Conservation (phyloP, 495 filamentous ascomycete species). For the Penicillium paxilli region DNA sequence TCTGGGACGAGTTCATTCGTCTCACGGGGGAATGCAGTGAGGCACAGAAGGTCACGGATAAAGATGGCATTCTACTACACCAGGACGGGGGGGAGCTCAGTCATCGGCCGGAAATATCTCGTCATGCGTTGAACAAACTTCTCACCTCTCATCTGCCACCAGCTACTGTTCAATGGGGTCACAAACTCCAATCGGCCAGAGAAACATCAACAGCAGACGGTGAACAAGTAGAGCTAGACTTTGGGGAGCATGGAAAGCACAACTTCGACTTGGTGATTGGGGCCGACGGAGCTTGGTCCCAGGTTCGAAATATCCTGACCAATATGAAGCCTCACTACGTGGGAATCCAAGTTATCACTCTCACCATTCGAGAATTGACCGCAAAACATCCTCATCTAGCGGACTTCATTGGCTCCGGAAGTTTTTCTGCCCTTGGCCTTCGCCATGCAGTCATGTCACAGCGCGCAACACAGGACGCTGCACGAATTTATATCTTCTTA, state of each 20-base stretch:
- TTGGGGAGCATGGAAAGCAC: constrained; percentile 24
- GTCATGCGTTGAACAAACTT: constrained; percentile 36
- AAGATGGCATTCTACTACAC: constrained; percentile 40
- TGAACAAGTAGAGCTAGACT: constrained; percentile 27
- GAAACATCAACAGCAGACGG: not conserved
- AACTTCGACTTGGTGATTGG: constrained; percentile 58
- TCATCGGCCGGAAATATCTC: constrained; percentile 50
- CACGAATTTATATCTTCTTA: constrained; percentile 40
- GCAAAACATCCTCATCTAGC: constrained; percentile 28
- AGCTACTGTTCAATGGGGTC: constrained; percentile 45
- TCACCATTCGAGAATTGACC: constrained; percentile 19
- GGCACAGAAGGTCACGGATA: constrained; percentile 32
- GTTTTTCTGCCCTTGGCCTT: constrained; percentile 26
- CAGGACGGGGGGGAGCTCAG: constrained; percentile 14
- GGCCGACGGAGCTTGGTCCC: constrained; percentile 63
- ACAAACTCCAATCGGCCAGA: constrained; percentile 29
- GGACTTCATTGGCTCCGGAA: constrained; percentile 21
- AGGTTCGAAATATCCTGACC: constrained; percentile 49
- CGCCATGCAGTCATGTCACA: constrained; percentile 32
- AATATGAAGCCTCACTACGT: constrained; percentile 49
- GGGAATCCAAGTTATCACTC: constrained; percentile 33
- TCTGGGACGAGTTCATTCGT: constrained; percentile 47
- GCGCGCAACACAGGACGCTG: constrained; percentile 38
- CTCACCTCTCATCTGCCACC: constrained; percentile 37
- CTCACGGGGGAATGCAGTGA: constrained; percentile 35